These are phyloP conservation scores for Candida berthetii DNA, from an alignment of 805 yeast species.

Conservation along the genomic window DNA sequence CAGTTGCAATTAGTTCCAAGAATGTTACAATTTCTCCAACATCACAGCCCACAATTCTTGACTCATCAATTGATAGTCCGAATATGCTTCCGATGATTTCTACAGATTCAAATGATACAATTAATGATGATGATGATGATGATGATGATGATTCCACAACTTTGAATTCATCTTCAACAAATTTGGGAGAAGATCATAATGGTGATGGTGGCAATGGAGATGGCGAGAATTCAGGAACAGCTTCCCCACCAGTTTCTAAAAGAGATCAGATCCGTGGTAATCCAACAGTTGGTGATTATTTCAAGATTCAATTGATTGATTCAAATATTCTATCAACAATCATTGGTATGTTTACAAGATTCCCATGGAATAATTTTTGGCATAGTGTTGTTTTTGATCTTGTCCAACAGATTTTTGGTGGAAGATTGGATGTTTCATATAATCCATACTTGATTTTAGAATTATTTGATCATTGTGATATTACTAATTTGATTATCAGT, in stretches of 20 bases:
- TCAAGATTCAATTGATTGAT: conserved; percentile 64
- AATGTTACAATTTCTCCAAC: conserved; percentile 19
- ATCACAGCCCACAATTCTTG: conserved; percentile 6
- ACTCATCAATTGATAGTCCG: not conserved
- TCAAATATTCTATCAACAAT: conserved; percentile 54
- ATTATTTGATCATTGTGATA: conserved; percentile 50
- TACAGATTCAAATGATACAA: conserved; percentile 7
- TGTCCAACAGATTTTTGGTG: conserved; percentile 77
- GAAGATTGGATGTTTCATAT: conserved; percentile 65
- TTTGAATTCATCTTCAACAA: not conserved
- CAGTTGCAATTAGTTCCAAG: conserved; percentile 20
- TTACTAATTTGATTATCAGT: conserved; percentile 57
- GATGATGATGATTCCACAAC: not conserved
- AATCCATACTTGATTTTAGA: conserved; percentile 59
- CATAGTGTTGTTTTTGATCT: conserved; percentile 84
- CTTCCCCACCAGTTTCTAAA: conserved; percentile 4
- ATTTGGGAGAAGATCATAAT: not conserved
- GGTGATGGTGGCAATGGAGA: not conserved
- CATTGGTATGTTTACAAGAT: conserved; percentile 60
- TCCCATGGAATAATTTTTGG: conserved; percentile 80
- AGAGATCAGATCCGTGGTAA: conserved; percentile 34
- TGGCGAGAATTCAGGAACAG: not conserved
- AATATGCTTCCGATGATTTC: not conserved
- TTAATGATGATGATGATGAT: conserved; percentile 4
- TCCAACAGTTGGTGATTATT: conserved; percentile 65